These are phyloP conservation scores for Candida vaughaniae DNA, from an alignment of 805 yeast genomes.

Conservation along the genomic window DNA sequence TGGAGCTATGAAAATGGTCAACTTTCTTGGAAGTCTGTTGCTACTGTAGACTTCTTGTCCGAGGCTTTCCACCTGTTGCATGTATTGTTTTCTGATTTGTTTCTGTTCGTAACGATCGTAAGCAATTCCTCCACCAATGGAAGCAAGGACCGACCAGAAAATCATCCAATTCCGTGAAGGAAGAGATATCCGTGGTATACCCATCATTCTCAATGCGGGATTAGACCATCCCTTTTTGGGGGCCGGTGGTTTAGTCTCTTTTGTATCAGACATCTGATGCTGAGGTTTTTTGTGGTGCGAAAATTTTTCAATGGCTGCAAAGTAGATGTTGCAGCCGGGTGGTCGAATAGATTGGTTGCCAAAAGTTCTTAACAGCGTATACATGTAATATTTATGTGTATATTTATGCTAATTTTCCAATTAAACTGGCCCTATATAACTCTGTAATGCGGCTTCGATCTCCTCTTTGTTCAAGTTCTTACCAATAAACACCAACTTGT, in stretches of 20 bases:
- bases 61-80: conserved; percentile 53
- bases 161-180: conserved; percentile 95
- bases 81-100: conserved; percentile 62
- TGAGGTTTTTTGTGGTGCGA: not conserved
- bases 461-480: conserved; percentile 48
- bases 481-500: conserved; percentile 76
- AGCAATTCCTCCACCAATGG: conserved; percentile 68
- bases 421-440: too few species aligned
- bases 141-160: conserved; percentile 71
- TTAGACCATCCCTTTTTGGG: conserved; percentile 53
- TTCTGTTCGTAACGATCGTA: conserved; percentile 79
- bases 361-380: too few species aligned
- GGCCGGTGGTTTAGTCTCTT: not conserved
- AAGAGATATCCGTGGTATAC: conserved; percentile 69
- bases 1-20: conserved; percentile 88
- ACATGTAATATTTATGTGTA: too few species aligned
- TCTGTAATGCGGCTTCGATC: not conserved
- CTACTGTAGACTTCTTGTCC: conserved; percentile 48
- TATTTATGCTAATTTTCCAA: too few species aligned
- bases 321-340: too few species aligned
- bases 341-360: too few species aligned
- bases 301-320: not conserved
- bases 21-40: conserved; percentile 63
- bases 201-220: conserved; percentile 84
- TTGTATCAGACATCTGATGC: not conserved